Evolutionary conservation across 116 monocot species (phyloP).

Genomic region (Phalaenopsis hybrid): DNA sequence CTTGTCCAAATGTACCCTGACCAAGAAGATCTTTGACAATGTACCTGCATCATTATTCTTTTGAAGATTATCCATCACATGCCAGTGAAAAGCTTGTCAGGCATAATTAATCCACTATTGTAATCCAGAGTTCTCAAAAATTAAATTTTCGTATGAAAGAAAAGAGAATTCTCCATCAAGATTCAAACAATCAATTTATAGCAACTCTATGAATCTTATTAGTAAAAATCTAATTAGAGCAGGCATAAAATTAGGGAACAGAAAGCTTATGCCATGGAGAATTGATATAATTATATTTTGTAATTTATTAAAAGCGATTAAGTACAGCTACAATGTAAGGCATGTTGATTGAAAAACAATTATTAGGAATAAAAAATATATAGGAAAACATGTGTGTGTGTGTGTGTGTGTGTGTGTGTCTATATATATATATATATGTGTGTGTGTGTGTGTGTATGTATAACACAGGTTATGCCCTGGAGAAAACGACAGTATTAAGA

Average conservation of each 20-base stretch:
- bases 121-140: slow-evolving; percentile 2
- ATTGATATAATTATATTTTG: slow-evolving; percentile 1
- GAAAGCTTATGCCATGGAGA: background rate
- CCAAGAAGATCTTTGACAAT: slow-evolving; percentile 95
- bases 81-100: background rate
- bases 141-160: background rate
- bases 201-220: background rate
- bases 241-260: background rate
- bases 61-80: background rate
- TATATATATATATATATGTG: too few species aligned
- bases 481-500: background rate
- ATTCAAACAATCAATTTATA: background rate
- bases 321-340: background rate
- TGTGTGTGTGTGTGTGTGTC: too few species aligned
- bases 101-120: background rate
- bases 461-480: background rate
- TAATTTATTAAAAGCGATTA: background rate
- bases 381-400: background rate
- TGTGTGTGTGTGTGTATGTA: background rate
- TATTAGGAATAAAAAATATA: background rate
- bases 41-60: slow-evolving; percentile 41
- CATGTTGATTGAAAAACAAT: background rate
- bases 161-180: background rate
- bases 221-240: background rate
- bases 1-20: slow-evolving; percentile 98